Base-by-base conservation (phyloP, 345 rosid species). In the Angophora floribunda region DNA sequence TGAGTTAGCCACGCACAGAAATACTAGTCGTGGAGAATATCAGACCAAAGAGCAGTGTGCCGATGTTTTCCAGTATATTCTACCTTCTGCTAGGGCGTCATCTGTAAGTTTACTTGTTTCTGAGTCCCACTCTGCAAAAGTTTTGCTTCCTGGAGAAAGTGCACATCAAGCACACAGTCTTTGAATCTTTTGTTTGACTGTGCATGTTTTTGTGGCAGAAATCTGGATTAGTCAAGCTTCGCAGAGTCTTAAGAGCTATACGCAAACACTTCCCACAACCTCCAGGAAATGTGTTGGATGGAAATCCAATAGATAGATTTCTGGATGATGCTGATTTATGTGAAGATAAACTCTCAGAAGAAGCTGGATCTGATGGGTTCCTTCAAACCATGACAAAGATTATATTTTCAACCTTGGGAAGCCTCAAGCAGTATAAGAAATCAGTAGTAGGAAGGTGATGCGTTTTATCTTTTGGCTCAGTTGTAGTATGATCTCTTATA, bases 11-110 rank as follows among this genome's bases (percentile, higher is more conserved):
- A 90, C 90, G 90, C 99, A 98, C 94, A 95, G 91, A 91, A 98
- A 94, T 94, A 93, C 96, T 80, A 96, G 98, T 91, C 95, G 97
- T 52, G 99, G 98, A 92, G 99, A 97, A 88, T 96, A 98, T 90
- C 99, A 98, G 92, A 96, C 99, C 47, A 98, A 98, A 92, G 99
- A 97, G 91, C 99, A 96, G 89, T 95, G 99, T 90, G 99, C 96
- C 86, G 99, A 97, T 93, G 99, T 98, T 92, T 98, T 98, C 88
- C 99, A 98, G 91, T 98, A 97, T 92, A 93, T 98, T 91, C 94
- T 96, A 85, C 97, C 99, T 7, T 94, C 93, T 90, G 99, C 99
- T 86, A 97, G 93, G 93, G 97, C 93, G 89, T 96, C 98, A 86
- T 96, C 99, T 90, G 99, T 98, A 86, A 95, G 99, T 94, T 24